Percentiles rank a stretch among this genome's conserved stretches.
These are phyloP conservation scores for Monosporozyma siamensis DNA, from an alignment of 805 yeast species.

Conservation along the genomic window DNA sequence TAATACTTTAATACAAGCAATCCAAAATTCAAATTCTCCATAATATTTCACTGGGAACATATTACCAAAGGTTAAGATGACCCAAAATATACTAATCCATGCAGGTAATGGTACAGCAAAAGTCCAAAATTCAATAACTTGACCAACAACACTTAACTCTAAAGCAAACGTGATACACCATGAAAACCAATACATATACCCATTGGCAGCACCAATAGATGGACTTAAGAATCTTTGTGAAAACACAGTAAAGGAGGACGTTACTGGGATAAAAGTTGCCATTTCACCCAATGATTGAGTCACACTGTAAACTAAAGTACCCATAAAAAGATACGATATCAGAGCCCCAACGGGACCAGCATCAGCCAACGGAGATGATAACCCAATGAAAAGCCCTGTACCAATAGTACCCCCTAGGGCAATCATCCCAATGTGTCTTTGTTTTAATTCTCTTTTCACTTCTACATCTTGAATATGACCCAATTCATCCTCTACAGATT, in stretches of 20 bases:
- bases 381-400: constrained; percentile 65
- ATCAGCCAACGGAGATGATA: constrained; percentile 41
- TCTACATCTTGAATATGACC: constrained; percentile 32
- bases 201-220: constrained; percentile 64
- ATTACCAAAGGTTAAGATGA: constrained; percentile 43
- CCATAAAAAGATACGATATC: constrained; percentile 58
- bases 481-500: constrained; percentile 9
- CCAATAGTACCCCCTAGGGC: constrained; percentile 78
- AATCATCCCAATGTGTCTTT: constrained; percentile 64
- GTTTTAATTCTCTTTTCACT: constrained; percentile 51
- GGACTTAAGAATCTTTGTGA: constrained; percentile 59
- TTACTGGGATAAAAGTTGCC: constrained; percentile 68
- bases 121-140: constrained; percentile 58
- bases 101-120: constrained; percentile 58
- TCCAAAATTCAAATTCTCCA: constrained; percentile 73
- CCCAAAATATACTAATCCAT: constrained; percentile 63
- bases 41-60: constrained; percentile 59
- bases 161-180: constrained; percentile 73
- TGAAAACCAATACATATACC: constrained; percentile 68
- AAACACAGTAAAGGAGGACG: constrained; percentile 60
- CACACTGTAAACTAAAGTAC: constrained; percentile 52
- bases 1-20: constrained; percentile 54
- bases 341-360: constrained; percentile 67
- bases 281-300: constrained; percentile 71
- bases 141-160: constrained; percentile 65